phyloP scores from a whole-genome alignment of 768 basidiomycete genomes.

The Suillus weaverae region DNA sequence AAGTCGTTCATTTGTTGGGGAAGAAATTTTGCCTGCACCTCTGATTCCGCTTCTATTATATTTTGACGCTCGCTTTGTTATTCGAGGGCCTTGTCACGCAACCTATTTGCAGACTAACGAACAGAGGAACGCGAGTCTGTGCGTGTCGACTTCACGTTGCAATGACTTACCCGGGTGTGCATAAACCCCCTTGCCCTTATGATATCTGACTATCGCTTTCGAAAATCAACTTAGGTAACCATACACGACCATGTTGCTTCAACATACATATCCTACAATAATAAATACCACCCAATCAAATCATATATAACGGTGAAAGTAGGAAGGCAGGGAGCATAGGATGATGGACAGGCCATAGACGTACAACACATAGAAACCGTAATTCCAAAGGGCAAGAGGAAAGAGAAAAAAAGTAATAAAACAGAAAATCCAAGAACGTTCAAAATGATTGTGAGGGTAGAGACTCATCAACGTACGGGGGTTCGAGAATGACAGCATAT shows the following conservation, averaged over 20 bases:
- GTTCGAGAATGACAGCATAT: conserved; percentile 22
- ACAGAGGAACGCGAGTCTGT: not conserved
- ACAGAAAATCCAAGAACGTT: not conserved
- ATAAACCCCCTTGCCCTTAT: not conserved
- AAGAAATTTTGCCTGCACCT: not conserved
- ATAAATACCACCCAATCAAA: conserved; percentile 2
- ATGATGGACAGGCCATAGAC: not conserved
- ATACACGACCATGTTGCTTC: not conserved
- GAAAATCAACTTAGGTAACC: not conserved
- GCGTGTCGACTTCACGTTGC: not conserved
- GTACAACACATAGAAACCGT: not conserved
- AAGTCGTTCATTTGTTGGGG: not conserved
- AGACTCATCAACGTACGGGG: not conserved
- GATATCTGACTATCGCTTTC: not conserved
- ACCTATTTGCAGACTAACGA: not conserved
- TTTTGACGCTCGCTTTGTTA: not conserved
- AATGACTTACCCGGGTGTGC: not conserved
- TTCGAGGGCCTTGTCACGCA: not conserved
- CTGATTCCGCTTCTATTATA: not conserved
- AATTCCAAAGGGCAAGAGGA: not conserved
- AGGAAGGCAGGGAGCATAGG: conserved; percentile 11
- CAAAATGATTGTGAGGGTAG: not conserved
- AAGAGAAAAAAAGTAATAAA: not conserved
- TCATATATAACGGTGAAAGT: conserved; percentile 6
- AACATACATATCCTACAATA: conserved; percentile 10